Evolutionary conservation across 1,139 yeast genomes (phyloP).

Genomic region (Yamadazyma atmosphaerica): DNA sequence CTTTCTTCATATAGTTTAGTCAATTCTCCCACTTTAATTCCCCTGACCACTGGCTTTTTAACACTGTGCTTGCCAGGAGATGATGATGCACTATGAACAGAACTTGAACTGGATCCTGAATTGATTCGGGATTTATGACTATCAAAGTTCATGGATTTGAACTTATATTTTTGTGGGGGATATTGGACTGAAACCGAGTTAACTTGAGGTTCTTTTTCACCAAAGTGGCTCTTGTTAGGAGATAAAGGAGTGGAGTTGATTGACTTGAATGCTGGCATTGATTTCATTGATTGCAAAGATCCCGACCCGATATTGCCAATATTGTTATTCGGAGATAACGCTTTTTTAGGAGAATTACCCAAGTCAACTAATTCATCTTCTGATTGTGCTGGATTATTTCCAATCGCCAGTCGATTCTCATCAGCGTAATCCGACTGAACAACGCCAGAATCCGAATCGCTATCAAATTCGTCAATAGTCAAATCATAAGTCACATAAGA

Average conservation of each 20-base stretch:
- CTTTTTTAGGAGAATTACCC: conserved; percentile 6
- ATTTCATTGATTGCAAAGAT: conserved; percentile 3
- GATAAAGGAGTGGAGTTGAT: conserved; percentile 2
- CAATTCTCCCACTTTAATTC: conserved; percentile 54
- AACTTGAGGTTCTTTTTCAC: neutral
- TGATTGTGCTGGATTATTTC: neutral
- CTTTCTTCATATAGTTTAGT: conserved; percentile 60
- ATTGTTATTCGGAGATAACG: conserved; percentile 1
- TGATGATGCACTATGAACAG: neutral
- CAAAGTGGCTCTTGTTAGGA: neutral
- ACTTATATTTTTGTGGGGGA: conserved; percentile 43
- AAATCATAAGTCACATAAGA: conserved; percentile 35
- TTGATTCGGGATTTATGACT: conserved; percentile 2
- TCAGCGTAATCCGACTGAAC: neutral
- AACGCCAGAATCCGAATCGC: conserved; percentile 1
- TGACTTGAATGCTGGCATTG: conserved; percentile 1
- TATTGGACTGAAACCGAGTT: conserved; percentile 25
- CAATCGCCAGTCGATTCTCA: neutral
- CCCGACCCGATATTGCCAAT: neutral
- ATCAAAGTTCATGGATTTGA: conserved; percentile 13
- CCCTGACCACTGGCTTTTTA: conserved; percentile 51
- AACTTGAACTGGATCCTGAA: neutral
- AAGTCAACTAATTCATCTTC: conserved; percentile 1
- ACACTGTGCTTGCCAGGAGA: conserved; percentile 1
- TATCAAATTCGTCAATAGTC: conserved; percentile 20